Evolutionary conservation across 192 early-diverging fungal genomes (phyloP).

Genomic region (Backusella psychrophila): DNA sequence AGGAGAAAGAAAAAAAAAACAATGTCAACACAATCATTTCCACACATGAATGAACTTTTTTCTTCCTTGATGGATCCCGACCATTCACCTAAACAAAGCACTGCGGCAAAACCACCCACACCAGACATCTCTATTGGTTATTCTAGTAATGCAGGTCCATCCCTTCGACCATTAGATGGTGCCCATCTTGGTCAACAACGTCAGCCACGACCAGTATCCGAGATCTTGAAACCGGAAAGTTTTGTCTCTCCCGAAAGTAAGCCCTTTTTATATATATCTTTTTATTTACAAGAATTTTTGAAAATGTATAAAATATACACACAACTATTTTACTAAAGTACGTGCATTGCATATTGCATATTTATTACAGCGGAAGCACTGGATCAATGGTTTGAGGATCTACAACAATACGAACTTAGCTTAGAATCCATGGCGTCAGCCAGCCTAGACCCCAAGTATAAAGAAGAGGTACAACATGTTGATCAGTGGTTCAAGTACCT

Average conservation of each 20-base stretch:
- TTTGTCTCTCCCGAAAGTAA: slow-evolving; percentile 34
- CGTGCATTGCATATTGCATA: neutral
- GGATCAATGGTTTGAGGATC: slow-evolving; percentile 89
- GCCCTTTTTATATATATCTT: neutral
- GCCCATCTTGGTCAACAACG: neutral
- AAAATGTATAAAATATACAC: too few relatives aligned
- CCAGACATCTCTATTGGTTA: slow-evolving; percentile 1
- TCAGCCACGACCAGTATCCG: slow-evolving; percentile 30
- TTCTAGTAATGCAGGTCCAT: neutral
- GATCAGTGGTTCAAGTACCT: slow-evolving; percentile 96
- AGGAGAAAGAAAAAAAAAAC: neutral
- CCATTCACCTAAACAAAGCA: neutral
- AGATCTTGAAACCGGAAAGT: slow-evolving; percentile 29
- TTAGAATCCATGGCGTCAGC: slow-evolving; percentile 88
- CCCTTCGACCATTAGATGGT: neutral
- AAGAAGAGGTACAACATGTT: slow-evolving; percentile 85
- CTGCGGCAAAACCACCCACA: neutral
- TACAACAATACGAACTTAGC: slow-evolving; percentile 87
- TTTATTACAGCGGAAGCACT: slow-evolving; percentile 58
- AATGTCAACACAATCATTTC: slow-evolving; percentile 9
- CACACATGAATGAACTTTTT: neutral
- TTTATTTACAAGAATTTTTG: neutral
- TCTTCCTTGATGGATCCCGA: slow-evolving; percentile 4
- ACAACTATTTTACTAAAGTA: neutral
- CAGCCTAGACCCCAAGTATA: slow-evolving; percentile 77